These are phyloP conservation scores for Pichia kluyveri DNA, from an alignment of 805 yeast genomes.

Conservation along the genomic window DNA sequence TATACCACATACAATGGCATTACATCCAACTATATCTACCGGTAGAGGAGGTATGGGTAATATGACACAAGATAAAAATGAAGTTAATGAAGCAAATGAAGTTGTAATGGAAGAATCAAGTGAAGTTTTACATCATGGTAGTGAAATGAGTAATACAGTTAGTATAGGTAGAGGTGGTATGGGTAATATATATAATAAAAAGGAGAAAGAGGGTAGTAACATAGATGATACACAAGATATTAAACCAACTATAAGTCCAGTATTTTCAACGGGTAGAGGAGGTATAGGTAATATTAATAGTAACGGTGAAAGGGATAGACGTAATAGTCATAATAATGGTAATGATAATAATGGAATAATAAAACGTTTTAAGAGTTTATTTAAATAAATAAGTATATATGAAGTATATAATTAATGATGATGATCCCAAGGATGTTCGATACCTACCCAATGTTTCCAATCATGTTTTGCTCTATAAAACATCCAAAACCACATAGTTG, in stretches of 20 bases:
- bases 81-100: slow-evolving; percentile 16
- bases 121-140: not conserved
- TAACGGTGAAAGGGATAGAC: not conserved
- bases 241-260: slow-evolving; percentile 20
- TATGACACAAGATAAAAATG: slow-evolving; percentile 7
- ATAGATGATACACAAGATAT: not conserved
- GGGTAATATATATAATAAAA: slow-evolving; percentile 36
- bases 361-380: not conserved
- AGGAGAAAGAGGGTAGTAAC: slow-evolving; percentile 26
- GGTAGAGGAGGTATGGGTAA: slow-evolving; percentile 32
- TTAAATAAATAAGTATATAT: not conserved
- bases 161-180: slow-evolving; percentile 56
- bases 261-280: slow-evolving; percentile 47
- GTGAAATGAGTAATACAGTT: slow-evolving; percentile 18
- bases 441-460: slow-evolving; percentile 50
- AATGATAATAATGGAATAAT: not conserved
- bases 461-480: slow-evolving; percentile 73
- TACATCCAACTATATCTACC: slow-evolving; percentile 21
- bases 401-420: slow-evolving; percentile 16
- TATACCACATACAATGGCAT: slow-evolving; percentile 1
- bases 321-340: slow-evolving; percentile 7
- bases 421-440: slow-evolving; percentile 37
- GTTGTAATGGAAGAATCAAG: slow-evolving; percentile 14
- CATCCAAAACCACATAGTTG: slow-evolving; percentile 85
- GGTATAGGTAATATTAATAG: slow-evolving; percentile 42